Conservation (phyloP, 352 stramenopile species). For the Phytophthora ramorum region DNA sequence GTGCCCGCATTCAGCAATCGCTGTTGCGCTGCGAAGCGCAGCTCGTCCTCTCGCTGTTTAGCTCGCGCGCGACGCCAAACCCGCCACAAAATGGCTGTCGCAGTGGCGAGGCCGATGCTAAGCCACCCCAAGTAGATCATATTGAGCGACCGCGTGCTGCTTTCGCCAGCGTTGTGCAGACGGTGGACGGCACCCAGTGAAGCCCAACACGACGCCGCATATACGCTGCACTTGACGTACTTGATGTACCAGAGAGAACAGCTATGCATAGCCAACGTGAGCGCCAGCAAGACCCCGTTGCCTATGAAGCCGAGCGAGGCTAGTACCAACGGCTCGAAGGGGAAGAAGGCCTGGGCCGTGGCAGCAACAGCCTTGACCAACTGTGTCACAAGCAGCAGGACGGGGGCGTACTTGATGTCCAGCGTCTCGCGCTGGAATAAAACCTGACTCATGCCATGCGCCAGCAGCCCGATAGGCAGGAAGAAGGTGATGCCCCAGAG, state of each 20-base stretch:
- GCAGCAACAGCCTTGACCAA: slow-evolving; percentile 56
- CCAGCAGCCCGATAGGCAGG: slow-evolving; percentile 60
- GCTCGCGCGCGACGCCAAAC: slow-evolving; percentile 18
- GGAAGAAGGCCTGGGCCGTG: slow-evolving; percentile 57
- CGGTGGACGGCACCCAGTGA: slow-evolving; percentile 58
- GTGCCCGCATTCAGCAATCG: slow-evolving; percentile 12
- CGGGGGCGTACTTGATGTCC: slow-evolving; percentile 69
- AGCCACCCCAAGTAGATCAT: slow-evolving; percentile 72
- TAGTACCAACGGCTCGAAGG: slow-evolving; percentile 45
- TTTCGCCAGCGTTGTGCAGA: slow-evolving; percentile 24
- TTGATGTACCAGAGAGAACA: slow-evolving; percentile 70
- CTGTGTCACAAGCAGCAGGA: slow-evolving; percentile 58
- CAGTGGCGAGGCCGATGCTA: slow-evolving; percentile 37
- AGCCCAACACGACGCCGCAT: slow-evolving; percentile 62
- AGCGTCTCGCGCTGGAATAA: slow-evolving; percentile 67
- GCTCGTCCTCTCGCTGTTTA: slow-evolving; percentile 21
- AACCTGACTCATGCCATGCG: slow-evolving; percentile 71
- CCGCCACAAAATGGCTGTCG: slow-evolving; percentile 24
- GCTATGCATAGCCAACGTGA: slow-evolving; percentile 51
- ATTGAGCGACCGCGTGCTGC: slow-evolving; percentile 44
- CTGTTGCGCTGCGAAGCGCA: slow-evolving; percentile 20
- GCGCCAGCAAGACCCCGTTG: slow-evolving; percentile 43
- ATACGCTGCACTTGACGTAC: slow-evolving; percentile 61
- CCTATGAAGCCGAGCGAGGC: slow-evolving; percentile 43
- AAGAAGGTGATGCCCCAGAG: slow-evolving; percentile 70